These are phyloP conservation scores for Ustilago nuda DNA, from an alignment of 1,284 basidiomycete species.

Conservation along the genomic window DNA sequence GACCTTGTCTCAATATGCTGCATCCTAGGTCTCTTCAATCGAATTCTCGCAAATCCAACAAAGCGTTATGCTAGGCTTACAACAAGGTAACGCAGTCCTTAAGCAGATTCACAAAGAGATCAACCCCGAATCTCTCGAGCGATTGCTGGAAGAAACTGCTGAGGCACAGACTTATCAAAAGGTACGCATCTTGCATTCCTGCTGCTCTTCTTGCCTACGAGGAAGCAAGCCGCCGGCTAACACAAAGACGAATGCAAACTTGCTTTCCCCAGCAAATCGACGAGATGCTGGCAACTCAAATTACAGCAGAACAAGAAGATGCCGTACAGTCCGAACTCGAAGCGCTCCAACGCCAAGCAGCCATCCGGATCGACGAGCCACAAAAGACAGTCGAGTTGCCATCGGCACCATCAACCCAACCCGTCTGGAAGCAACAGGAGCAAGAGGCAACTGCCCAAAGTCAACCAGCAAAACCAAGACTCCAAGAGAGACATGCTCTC, in stretches of 20 bases:
- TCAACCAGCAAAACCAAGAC: conserved; percentile 19
- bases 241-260: not conserved
- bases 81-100: conserved; percentile 91
- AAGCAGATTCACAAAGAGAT: conserved; percentile 94
- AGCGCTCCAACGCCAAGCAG: conserved; percentile 50
- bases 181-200: conserved; percentile 72
- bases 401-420: conserved; percentile 39
- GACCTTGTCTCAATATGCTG: not conserved
- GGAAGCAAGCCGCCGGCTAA: not conserved
- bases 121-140: conserved; percentile 91
- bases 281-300: conserved; percentile 82
- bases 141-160: conserved; percentile 87
- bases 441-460: conserved; percentile 14
- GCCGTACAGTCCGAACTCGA: conserved; percentile 81
- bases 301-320: conserved; percentile 91
- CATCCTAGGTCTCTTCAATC: conserved; percentile 84
- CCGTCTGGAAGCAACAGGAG: conserved; percentile 23
- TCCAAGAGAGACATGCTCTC: conserved; percentile 30
- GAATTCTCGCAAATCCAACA: conserved; percentile 95
- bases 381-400: conserved; percentile 28
- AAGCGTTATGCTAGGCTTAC: conserved; percentile 88
- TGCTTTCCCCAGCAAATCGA: conserved; percentile 80
- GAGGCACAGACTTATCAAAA: conserved; percentile 90
- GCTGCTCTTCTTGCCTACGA: not conserved
- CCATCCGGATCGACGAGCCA: conserved; percentile 22